phyloP scores from a whole-genome alignment of 23 red algal species.

The Gracilaria vermiculophylla region DNA sequence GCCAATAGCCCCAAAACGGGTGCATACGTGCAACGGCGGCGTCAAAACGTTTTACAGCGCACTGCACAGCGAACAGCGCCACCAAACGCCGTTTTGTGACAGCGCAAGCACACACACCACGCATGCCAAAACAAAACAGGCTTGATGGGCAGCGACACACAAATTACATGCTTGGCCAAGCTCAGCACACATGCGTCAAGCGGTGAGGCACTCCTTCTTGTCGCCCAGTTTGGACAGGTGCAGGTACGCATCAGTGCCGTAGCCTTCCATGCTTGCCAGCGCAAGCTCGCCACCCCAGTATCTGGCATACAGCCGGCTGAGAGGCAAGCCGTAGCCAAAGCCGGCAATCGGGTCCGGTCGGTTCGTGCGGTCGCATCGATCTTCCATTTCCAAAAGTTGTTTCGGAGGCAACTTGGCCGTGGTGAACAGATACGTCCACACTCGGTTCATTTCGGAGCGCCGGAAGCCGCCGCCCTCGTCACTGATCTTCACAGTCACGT shows the following conservation, averaged over 20 bases:
- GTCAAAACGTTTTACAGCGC: too few relatives aligned
- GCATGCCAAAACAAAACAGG: too few relatives aligned
- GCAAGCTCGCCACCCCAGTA: slow-evolving; percentile 96
- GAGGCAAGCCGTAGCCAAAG: slow-evolving; percentile 96
- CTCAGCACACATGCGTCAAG: slow-evolving; percentile 44
- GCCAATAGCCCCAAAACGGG: too few relatives aligned
- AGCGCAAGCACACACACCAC: background rate
- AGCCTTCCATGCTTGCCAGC: slow-evolving; percentile 93
- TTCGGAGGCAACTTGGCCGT: slow-evolving; percentile 90
- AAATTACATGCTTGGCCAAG: too few relatives aligned
- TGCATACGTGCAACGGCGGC: too few relatives aligned
- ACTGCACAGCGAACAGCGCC: too few relatives aligned
- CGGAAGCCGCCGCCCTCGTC: slow-evolving; percentile 97
- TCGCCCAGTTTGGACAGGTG: slow-evolving; percentile 94
- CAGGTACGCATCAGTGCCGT: slow-evolving; percentile 95
- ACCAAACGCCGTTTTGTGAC: too few relatives aligned
- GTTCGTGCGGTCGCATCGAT: slow-evolving; percentile 26
- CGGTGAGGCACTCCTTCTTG: slow-evolving; percentile 78
- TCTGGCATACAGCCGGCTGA: slow-evolving; percentile 89
- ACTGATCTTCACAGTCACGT: slow-evolving; percentile 97
- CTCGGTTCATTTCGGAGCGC: slow-evolving; percentile 81
- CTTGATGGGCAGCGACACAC: too few relatives aligned
- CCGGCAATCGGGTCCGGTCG: slow-evolving; percentile 90
- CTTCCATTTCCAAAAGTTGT: slow-evolving; percentile 77
- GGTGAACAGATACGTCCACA: slow-evolving; percentile 97